Percentiles rank a stretch among this genome's conserved stretches.
Evolutionary conservation across 768 basidiomycete genomes (phyloP).

Genomic region (Tricholoma flavovirens): DNA sequence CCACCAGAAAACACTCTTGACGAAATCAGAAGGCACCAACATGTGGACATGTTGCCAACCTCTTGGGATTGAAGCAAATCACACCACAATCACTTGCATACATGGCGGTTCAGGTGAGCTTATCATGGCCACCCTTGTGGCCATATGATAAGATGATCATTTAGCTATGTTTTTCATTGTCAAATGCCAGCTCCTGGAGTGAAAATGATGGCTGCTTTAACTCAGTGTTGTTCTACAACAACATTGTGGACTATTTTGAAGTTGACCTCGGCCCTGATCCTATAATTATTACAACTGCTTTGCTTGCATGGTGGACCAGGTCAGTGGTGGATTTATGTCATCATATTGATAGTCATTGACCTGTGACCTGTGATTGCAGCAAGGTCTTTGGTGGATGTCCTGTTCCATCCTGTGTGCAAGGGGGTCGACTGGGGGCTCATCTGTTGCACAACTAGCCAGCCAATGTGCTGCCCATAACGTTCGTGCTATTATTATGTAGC

Average conservation of each 20-base stretch:
- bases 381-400: background rate
- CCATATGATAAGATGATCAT: background rate
- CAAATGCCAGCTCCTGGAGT: no score
- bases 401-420: background rate
- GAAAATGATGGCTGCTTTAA: no score
- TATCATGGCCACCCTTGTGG: background rate
- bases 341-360: no score
- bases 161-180: background rate
- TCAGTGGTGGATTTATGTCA: no score
- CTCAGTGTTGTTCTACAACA: no score
- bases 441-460: background rate
- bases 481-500: no score
- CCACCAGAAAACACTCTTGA: no score
- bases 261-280: background rate
- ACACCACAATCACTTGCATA: no score
- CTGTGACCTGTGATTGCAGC: no score
- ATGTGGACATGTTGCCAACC: background rate
- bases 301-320: background rate
- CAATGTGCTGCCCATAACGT: background rate
- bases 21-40: background rate
- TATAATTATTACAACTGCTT: no score
- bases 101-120: no score
- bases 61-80: background rate
- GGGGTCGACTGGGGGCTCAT: background rate
- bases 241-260: no score